Conservation (phyloP, 2,329 filamentous ascomycete species). For the Esteya vermicola region DNA sequence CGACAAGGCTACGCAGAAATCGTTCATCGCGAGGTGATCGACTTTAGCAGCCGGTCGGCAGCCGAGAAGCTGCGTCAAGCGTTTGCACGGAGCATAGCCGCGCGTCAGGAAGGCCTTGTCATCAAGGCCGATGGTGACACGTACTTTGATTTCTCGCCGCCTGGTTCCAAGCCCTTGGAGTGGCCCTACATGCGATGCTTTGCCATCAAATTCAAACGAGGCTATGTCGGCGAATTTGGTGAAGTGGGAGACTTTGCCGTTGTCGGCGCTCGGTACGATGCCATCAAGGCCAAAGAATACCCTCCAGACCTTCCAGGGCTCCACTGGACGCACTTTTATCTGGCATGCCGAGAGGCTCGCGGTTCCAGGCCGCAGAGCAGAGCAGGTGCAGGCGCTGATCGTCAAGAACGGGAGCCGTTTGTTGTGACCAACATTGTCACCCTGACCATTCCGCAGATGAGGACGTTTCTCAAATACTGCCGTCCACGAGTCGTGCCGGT, state of each 20-base stretch:
- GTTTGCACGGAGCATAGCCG: conserved; percentile 53
- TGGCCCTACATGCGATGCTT: conserved; percentile 14
- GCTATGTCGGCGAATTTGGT: conserved; percentile 65
- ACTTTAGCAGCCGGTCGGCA: conserved; percentile 43
- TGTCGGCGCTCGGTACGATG: conserved; percentile 59
- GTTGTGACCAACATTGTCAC: conserved; percentile 51
- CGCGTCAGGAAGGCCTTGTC: conserved; percentile 63
- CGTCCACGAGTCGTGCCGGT: conserved; percentile 26
- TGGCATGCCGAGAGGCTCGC: conserved; percentile 59
- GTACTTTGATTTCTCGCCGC: conserved; percentile 48
- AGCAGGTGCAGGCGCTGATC: conserved; percentile 17
- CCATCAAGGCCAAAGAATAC: conserved; percentile 43
- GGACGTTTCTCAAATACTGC: conserved; percentile 31
- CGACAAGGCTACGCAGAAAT: conserved; percentile 50
- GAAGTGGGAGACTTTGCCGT: conserved; percentile 75
- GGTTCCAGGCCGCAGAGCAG: too few species aligned
- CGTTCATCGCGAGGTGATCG: conserved; percentile 50
- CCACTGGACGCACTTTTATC: conserved; percentile 66
- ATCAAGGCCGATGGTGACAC: conserved; percentile 66
- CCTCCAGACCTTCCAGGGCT: conserved; percentile 30
- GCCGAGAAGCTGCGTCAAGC: conserved; percentile 40
- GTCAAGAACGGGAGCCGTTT: conserved; percentile 29
- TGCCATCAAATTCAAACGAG: conserved; percentile 78
- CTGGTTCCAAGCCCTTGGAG: not conserved
- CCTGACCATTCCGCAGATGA: conserved; percentile 36